Evolutionary conservation across 371 early-diverging fungal genomes (phyloP).

Genomic region (Rhizomucor pusillus): DNA sequence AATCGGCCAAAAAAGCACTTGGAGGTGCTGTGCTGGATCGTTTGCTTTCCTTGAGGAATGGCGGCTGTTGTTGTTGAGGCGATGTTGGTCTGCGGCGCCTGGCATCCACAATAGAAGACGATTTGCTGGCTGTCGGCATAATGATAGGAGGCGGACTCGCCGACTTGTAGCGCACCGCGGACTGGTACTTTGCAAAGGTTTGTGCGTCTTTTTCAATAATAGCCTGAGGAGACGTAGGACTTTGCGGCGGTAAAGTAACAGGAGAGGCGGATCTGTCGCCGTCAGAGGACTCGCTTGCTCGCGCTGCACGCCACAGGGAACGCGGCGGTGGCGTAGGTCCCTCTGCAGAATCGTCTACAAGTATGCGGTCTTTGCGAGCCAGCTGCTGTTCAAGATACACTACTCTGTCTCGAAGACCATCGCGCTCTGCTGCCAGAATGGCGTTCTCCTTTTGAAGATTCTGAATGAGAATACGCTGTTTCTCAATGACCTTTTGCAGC

Average conservation of each 20-base stretch:
- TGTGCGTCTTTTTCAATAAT: conserved; percentile 8
- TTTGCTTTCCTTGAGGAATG: not conserved
- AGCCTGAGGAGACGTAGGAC: not conserved
- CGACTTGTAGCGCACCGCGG: conserved; percentile 1
- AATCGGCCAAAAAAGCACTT: not conserved
- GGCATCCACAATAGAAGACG: not conserved
- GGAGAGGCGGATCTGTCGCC: not conserved
- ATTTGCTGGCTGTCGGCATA: conserved; percentile 1
- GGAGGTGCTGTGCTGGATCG: conserved; percentile 3
- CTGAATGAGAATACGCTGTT: conserved; percentile 75
- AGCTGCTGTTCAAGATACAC: conserved; percentile 11
- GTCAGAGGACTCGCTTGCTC: not conserved
- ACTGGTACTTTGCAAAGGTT: conserved; percentile 9
- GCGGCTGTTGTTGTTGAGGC: not conserved
- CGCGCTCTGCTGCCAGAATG: conserved; percentile 44
- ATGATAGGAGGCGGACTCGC: not conserved
- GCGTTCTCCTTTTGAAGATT: conserved; percentile 49
- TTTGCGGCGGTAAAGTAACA: not conserved
- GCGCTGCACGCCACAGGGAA: not conserved
- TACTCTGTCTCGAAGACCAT: conserved; percentile 24
- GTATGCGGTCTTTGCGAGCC: no score
- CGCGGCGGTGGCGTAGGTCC: conserved; percentile 1
- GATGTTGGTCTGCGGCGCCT: conserved; percentile 2
- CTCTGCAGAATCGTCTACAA: not conserved
- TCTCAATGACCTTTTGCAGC: conserved; percentile 84